Evolutionary conservation across 805 yeast genomes (phyloP), one percentile per base, ranked within the genome.

Genomic region (Candida nitratophila): DNA sequence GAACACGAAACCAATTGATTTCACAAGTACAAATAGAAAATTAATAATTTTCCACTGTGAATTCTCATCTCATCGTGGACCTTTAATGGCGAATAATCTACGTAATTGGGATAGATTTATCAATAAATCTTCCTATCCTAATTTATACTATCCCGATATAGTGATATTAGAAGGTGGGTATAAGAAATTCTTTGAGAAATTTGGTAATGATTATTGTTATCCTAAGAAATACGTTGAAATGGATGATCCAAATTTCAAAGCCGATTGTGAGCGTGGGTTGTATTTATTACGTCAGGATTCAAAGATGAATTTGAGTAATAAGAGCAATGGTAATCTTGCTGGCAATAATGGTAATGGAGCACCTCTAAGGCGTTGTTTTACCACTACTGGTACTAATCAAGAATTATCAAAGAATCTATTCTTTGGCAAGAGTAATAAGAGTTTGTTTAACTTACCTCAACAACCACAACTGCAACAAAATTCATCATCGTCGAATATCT

Each of bases 21-120:
- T 53, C 37, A 55, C 61, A 7, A 31, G 46, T 4, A 14, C 26
- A 3, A 36, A 47, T 35, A 71, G 68, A 17, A 70, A 70, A 19
- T 66, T 93, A 44, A 61, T 91, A 7, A 72, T 93, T 11, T 91
- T 93, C 69, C 97, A 93, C 64, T 93, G 99, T 65, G 99, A 93
- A 64, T 91, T 88, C 61, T 83, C 95, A 33, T 79, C 95, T 6
- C 87, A 83, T 59, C 73, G 99, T 47, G 96, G 98, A n/a, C 99
- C 99, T 4, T 68, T 83, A 40, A 79, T 93, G 84, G 98, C 98
- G 1, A 70, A 80, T 43, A 89, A 88, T 60, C 71, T 93, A 45
- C 71, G 99, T 48, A 82, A 82, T 47, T 76, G 85, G 53, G 99
- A 93, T 65, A 76, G 99, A 49, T 74, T 75, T 34, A 53, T 79